Conservation (phyloP, 2,329 filamentous ascomycete genomes). For the Arachnomyces sp. region DNA sequence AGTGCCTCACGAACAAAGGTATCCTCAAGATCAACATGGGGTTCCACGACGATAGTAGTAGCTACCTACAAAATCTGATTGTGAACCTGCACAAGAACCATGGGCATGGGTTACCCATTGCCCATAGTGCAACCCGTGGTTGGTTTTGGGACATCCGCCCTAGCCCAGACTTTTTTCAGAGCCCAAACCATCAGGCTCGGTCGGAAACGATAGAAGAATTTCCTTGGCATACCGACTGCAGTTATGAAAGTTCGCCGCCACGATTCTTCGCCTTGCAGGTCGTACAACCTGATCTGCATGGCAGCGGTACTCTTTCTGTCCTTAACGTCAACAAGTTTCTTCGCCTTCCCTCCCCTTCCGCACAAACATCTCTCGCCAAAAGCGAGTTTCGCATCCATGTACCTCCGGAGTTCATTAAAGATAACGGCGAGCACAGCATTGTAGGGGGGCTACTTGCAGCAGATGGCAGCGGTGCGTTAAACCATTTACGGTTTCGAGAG, state of each 20-base stretch:
- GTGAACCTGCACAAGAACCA: constrained; percentile 25
- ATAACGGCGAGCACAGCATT: constrained; percentile 10
- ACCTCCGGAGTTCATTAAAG: constrained; percentile 27
- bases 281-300: constrained; percentile 33
- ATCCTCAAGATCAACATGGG: constrained; percentile 31
- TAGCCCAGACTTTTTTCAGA: constrained; percentile 20
- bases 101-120: constrained; percentile 32
- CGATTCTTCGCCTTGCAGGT: constrained; percentile 38
- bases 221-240: constrained; percentile 41
- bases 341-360: constrained; percentile 18
- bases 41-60: constrained; percentile 27
- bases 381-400: constrained; percentile 27
- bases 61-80: constrained; percentile 30
- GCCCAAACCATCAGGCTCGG: constrained; percentile 27
- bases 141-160: constrained; percentile 42
- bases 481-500: constrained; percentile 19
- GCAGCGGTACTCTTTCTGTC: constrained; percentile 35
- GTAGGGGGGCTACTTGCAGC: constrained; percentile 17
- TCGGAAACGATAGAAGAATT: constrained; percentile 39
- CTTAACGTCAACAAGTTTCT: constrained; percentile 27
- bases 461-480: constrained; percentile 8
- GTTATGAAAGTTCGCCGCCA: constrained; percentile 33
- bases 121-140: constrained; percentile 34
- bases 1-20: constrained; percentile 14
- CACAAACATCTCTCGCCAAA: constrained; percentile 15